Evolutionary conservation across 352 stramenopile genomes (phyloP).

Genomic region (Phytophthora sojae): DNA sequence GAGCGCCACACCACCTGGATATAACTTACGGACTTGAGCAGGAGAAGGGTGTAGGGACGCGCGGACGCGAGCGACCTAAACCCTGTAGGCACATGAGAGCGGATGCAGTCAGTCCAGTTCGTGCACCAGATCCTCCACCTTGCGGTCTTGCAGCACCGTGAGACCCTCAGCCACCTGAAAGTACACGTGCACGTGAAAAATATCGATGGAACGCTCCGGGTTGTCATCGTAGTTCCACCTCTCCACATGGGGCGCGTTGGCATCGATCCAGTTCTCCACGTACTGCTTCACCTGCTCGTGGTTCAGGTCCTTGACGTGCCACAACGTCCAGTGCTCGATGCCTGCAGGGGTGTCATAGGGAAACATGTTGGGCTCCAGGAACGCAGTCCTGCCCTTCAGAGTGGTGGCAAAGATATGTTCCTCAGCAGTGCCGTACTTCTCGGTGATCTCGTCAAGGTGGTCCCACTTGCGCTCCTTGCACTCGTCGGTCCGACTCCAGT

Average conservation of each 20-base stretch:
- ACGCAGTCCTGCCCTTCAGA: conserved; percentile 82
- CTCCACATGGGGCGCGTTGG: conserved; percentile 78
- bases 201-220: conserved; percentile 88
- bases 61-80: conserved; percentile 30
- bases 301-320: conserved; percentile 78
- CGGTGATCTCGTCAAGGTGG: conserved; percentile 81
- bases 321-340: conserved; percentile 91
- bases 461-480: conserved; percentile 92
- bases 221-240: conserved; percentile 92
- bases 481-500: conserved; percentile 89
- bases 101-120: conserved; percentile 66
- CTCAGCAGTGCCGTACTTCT: conserved; percentile 79
- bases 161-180: conserved; percentile 69
- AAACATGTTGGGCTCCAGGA: conserved; percentile 91
- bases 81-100: conserved; percentile 34
- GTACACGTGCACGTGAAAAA: conserved; percentile 93
- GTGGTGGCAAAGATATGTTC: conserved; percentile 88
- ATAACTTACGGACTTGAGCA: conserved; percentile 36
- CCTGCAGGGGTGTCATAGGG: conserved; percentile 88
- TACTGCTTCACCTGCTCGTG: conserved; percentile 90
- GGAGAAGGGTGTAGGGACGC: conserved; percentile 17
- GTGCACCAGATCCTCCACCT: conserved; percentile 76
- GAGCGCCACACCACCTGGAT: conserved; percentile 20
- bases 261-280: conserved; percentile 90
- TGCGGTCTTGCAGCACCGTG: conserved; percentile 66